Evolutionary conservation across 352 stramenopile species (phyloP).

Genomic region (Globisporangium ultimum): DNA sequence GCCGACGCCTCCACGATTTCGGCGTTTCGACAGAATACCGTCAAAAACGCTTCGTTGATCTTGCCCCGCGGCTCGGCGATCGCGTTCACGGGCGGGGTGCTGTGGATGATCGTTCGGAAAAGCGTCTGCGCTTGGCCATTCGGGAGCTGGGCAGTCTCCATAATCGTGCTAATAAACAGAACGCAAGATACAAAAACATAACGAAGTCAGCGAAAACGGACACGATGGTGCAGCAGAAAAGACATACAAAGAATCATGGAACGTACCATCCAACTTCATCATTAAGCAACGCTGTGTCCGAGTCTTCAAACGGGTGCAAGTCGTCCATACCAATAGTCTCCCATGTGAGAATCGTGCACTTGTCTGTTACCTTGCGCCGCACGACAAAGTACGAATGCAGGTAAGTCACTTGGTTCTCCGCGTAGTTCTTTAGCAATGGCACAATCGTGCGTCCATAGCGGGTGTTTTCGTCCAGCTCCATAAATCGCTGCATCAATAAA

Average conservation of each 20-base stretch:
- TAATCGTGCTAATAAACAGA: constrained; percentile 41
- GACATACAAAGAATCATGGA: neutral
- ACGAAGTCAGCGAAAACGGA: neutral
- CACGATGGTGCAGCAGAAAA: too few species aligned
- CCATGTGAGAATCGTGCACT: constrained; percentile 66
- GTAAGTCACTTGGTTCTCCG: constrained; percentile 59
- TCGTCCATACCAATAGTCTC: constrained; percentile 66
- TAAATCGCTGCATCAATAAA: constrained; percentile 32
- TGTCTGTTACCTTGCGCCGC: constrained; percentile 48
- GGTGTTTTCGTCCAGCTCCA: constrained; percentile 77
- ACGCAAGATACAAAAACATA: neutral
- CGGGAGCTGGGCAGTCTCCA: constrained; percentile 50
- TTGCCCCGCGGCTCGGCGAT: constrained; percentile 66
- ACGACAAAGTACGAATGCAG: constrained; percentile 80
- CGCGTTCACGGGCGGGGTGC: constrained; percentile 54
- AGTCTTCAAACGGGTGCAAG: constrained; percentile 56
- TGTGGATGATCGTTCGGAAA: constrained; percentile 69
- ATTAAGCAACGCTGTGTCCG: constrained; percentile 62
- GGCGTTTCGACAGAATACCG: constrained; percentile 70
- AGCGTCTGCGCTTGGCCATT: constrained; percentile 52
- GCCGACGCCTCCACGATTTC: constrained; percentile 69
- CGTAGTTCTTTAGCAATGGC: constrained; percentile 57
- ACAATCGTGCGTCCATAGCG: constrained; percentile 75
- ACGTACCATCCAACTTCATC: constrained; percentile 79
- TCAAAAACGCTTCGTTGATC: constrained; percentile 78